phyloP scores from a whole-genome alignment of 331 rosid genomes.

The Saraca asoca region DNA sequence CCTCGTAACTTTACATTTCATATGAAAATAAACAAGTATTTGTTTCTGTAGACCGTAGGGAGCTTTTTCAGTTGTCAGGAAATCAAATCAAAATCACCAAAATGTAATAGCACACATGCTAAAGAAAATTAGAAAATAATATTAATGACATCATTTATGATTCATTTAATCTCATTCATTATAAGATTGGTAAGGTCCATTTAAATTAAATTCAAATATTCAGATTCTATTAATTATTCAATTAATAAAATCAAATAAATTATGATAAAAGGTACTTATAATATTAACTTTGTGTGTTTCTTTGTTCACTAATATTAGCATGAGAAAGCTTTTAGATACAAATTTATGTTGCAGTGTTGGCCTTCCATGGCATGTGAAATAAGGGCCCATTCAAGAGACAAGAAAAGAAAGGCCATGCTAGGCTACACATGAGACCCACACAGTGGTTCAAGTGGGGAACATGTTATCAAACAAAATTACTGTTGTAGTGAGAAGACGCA shows the following conservation, averaged over 20 bases:
- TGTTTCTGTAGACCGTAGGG: neutral
- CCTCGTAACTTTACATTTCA: constrained; percentile 9
- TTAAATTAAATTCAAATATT: too few species aligned
- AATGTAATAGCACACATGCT: too few species aligned
- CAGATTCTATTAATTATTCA: too few species aligned
- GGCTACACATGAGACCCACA: constrained; percentile 53
- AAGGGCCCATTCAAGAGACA: constrained; percentile 12
- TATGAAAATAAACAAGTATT: neutral
- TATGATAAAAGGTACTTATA: too few species aligned
- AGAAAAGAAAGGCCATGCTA: constrained; percentile 27
- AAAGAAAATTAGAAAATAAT: too few species aligned
- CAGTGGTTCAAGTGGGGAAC: constrained; percentile 59
- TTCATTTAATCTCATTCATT: too few species aligned
- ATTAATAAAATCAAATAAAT: too few species aligned
- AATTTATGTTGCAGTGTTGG: neutral
- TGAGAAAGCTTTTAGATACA: neutral
- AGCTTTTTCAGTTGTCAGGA: neutral
- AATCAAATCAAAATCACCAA: neutral
- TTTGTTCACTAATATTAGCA: neutral
- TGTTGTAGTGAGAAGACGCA: constrained; percentile 29
- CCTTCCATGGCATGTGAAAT: constrained; percentile 21
- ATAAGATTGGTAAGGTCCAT: too few species aligned
- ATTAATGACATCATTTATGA: too few species aligned
- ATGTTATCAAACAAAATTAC: constrained; percentile 59
- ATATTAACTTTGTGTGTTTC: neutral